Conservation (phyloP, 2,329 filamentous ascomycete genomes). For the Elsinoe fawcettii region DNA sequence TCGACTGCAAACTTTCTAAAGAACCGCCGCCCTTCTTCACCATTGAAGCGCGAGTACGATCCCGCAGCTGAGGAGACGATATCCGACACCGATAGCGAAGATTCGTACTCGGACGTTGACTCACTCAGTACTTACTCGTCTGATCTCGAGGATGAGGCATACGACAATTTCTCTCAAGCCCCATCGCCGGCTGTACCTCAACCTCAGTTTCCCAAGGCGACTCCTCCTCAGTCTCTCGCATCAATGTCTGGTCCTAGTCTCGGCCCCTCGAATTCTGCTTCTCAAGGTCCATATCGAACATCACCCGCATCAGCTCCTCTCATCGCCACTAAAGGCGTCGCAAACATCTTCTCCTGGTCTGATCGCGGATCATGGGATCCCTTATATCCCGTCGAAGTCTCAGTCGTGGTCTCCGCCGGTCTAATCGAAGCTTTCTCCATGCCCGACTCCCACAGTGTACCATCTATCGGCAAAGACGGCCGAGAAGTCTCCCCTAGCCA, state of each 20-base stretch:
- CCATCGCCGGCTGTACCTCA: conserved; percentile 22
- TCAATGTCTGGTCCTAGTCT: conserved; percentile 46
- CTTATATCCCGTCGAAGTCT: conserved; percentile 55
- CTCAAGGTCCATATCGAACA: conserved; percentile 60
- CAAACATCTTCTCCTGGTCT: conserved; percentile 57
- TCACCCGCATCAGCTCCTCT: conserved; percentile 39
- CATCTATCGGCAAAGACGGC: conserved; percentile 32
- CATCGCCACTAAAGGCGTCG: conserved; percentile 47
- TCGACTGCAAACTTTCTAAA: conserved; percentile 29
- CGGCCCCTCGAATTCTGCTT: conserved; percentile 73
- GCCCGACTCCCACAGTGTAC: conserved; percentile 39
- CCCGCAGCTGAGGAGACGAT: conserved; percentile 67
- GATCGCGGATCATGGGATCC: conserved; percentile 55
- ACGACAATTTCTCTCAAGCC: conserved; percentile 16
- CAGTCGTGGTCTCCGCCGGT: conserved; percentile 54
- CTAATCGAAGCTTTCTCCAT: conserved; percentile 58
- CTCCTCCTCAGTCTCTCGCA: conserved; percentile 23
- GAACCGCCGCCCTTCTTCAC: conserved; percentile 74
- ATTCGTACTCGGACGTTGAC: conserved; percentile 40
- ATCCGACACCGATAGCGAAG: conserved; percentile 50
- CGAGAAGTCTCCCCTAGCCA: conserved; percentile 33
- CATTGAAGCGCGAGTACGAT: conserved; percentile 93
- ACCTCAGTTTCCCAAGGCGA: conserved; percentile 29
- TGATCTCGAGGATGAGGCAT: conserved; percentile 49
- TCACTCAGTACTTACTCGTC: conserved; percentile 44